Percentiles rank a stretch among this genome's conserved stretches.
Conservation (phyloP, 371 early-diverging fungal genomes). For the Fennellomyces sp. region DNA sequence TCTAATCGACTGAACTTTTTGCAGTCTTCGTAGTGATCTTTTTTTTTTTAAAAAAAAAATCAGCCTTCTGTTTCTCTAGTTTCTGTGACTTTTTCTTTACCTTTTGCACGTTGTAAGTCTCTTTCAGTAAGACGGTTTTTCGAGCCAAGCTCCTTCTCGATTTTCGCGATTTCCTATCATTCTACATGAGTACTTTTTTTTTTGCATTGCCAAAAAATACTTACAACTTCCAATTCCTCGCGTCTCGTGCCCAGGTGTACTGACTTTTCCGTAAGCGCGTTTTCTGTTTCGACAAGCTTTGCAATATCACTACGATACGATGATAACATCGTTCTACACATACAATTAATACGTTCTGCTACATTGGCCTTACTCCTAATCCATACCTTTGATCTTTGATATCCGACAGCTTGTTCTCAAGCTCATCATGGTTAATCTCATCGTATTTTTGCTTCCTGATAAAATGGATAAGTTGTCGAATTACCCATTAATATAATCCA, state of each 20-base stretch:
- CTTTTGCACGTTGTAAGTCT: neutral
- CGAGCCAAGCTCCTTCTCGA: neutral
- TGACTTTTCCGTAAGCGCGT: neutral
- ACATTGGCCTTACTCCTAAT: too few relatives aligned
- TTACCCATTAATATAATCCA: too few relatives aligned
- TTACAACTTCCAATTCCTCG: neutral
- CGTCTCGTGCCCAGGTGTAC: too few relatives aligned
- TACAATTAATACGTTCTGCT: too few relatives aligned
- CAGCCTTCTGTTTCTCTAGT: too few relatives aligned
- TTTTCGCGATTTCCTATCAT: neutral
- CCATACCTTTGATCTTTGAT: neutral
- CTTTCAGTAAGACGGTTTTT: neutral
- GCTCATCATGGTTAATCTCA: neutral
- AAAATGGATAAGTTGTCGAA: too few relatives aligned
- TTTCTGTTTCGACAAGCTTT: neutral
- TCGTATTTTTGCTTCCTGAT: too few relatives aligned
- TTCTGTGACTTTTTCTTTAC: neutral
- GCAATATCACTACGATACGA: neutral
- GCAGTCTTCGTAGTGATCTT: neutral
- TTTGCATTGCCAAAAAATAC: too few relatives aligned
- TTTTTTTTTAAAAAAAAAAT: neutral
- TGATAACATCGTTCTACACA: too few relatives aligned
- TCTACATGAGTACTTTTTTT: too few relatives aligned
- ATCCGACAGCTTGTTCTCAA: neutral
- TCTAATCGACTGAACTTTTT: neutral